A percentile compares a stretch with the other conserved stretches of the same genome.
Evolutionary conservation across 441 rosid genomes (phyloP).

Genomic region (Erodium trifolium): DNA sequence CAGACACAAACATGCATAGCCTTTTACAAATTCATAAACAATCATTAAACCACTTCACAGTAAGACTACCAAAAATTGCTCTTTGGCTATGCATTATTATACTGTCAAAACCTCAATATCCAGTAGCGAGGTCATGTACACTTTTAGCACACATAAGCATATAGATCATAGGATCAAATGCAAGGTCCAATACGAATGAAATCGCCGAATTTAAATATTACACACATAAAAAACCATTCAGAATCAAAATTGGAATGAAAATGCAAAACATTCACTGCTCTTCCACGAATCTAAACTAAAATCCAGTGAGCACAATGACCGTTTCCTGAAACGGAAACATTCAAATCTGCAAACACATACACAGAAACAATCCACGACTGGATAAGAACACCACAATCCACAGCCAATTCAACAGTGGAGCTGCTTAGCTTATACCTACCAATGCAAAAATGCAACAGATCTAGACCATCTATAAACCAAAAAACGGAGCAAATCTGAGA

Average conservation of each 20-base stretch:
- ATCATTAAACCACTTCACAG: background rate
- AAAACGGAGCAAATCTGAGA: background rate
- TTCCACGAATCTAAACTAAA: constrained; percentile 2
- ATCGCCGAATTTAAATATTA: background rate
- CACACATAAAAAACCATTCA: background rate
- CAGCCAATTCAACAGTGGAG: constrained; percentile 1
- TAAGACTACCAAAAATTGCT: background rate
- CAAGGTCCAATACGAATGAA: background rate
- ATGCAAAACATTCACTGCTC: background rate
- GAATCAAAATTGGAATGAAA: background rate
- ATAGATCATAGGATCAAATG: background rate
- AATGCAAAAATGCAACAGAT: background rate
- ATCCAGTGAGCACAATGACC: background rate
- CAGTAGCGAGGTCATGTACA: background rate
- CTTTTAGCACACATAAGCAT: background rate
- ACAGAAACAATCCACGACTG: background rate
- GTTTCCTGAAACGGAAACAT: background rate
- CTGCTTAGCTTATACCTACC: background rate
- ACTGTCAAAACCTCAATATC: background rate
- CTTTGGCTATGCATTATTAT: background rate
- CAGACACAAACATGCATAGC: background rate
- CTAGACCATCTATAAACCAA: background rate
- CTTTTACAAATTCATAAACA: background rate
- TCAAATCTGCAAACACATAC: background rate
- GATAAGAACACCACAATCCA: background rate